Evolutionary conservation across 2,329 filamentous ascomycete genomes (phyloP), one percentile per base, ranked within the genome.

Genomic region (Ophiocordyceps robertsii): DNA sequence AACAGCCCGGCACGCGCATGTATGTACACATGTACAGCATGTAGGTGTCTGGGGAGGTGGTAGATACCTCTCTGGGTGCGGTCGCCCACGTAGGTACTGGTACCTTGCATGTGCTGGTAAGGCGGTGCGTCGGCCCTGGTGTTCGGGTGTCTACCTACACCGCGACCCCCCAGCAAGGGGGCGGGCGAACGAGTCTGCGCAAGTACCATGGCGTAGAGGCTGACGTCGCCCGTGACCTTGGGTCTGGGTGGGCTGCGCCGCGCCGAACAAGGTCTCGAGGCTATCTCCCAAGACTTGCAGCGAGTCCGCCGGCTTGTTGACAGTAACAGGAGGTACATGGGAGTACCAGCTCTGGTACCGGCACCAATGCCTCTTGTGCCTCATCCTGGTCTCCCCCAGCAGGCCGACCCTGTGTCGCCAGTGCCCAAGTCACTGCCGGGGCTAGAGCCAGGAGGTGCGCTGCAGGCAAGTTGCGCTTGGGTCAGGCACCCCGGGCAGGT

Each of bases 1-100:
- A 45, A 47, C 45, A 40, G 29, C 13, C 33, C 40, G 19, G 37
- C 36, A 37, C 16, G 3, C n/a, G 17, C 7, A 40, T 9, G n/a
- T n/a, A n/a, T n/a, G n/a, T n/a, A n/a, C n/a, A n/a, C n/a, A n/a
- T n/a, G n/a, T n/a, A n/a, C n/a, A n/a, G n/a, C n/a, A n/a, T n/a
- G n/a, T n/a, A n/a, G n/a, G n/a, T n/a, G n/a, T n/a, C n/a, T n/a
- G n/a, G n/a, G n/a, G n/a, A n/a, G n/a, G n/a, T n/a, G n/a, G n/a
- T n/a, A n/a, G n/a, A n/a, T n/a, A n/a, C n/a, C n/a, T n/a, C n/a
- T n/a, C 29, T 3, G 27, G 16, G n/a, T 6, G 9, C 19, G 9
- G 14, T 17, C 33, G 14, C n/a, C n/a, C 4, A 9, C 7, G 31
- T 12, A 32, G 33, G 33, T 35, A 16, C 17, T n/a, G n/a, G n/a